Percentiles rank a stretch among this genome's conserved stretches.
These are phyloP conservation scores for Melanopsichium pennsylvanicum DNA, from an alignment of 1,284 basidiomycete species.

Conservation along the genomic window DNA sequence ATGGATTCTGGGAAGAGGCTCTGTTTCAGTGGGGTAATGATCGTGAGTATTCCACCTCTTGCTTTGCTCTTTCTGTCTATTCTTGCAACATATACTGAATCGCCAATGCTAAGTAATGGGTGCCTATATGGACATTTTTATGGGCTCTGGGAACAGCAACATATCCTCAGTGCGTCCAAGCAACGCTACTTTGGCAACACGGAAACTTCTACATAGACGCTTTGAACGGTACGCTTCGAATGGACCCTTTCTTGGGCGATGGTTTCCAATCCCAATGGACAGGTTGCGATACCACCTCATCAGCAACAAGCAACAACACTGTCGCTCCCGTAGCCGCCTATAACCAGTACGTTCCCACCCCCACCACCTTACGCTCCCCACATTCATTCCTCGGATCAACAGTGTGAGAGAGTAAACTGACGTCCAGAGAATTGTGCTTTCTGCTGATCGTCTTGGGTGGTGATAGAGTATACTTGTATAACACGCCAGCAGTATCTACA, in stretches of 20 bases:
- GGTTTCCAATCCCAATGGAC: slow-evolving; percentile 28
- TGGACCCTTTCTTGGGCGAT: slow-evolving; percentile 28
- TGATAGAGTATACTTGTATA: slow-evolving; percentile 13
- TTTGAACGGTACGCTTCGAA: slow-evolving; percentile 24
- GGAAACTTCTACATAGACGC: slow-evolving; percentile 23
- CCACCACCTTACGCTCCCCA: too few relatives aligned
- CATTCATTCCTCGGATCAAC: too few relatives aligned
- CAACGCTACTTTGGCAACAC: slow-evolving; percentile 24
- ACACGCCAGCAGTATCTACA: slow-evolving; percentile 9
- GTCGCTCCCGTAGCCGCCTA: slow-evolving; percentile 21
- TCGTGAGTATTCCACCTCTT: slow-evolving; percentile 2
- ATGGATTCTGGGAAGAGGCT: slow-evolving; percentile 27
- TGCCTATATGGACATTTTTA: too few relatives aligned
- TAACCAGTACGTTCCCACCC: slow-evolving; percentile 21
- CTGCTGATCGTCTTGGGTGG: too few relatives aligned
- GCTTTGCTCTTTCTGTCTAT: background rate
- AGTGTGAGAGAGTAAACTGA: too few relatives aligned
- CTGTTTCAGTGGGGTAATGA: slow-evolving; percentile 16
- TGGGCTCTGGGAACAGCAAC: too few relatives aligned
- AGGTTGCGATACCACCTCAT: slow-evolving; percentile 24
- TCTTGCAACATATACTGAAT: too few relatives aligned
- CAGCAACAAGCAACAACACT: slow-evolving; percentile 23
- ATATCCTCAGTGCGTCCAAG: slow-evolving; percentile 16
- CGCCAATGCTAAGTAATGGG: too few relatives aligned
- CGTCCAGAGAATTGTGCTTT: too few relatives aligned